Percentiles rank a stretch among this genome's conserved stretches.
Evolutionary conservation across 352 stramenopile genomes (phyloP).

Genomic region (Aphanomyces stellatus): DNA sequence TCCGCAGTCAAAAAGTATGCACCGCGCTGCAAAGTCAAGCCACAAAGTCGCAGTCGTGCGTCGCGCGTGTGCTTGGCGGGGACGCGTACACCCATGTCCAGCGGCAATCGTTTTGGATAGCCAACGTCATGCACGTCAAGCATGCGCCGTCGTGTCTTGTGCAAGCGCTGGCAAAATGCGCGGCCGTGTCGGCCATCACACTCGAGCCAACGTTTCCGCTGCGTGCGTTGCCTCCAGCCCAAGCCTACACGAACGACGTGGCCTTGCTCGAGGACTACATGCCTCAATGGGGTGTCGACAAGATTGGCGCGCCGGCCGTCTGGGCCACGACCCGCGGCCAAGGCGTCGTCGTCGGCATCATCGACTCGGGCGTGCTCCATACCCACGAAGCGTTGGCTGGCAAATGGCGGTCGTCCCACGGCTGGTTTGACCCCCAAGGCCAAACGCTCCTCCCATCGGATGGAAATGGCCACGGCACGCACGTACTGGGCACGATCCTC

Average conservation of each 20-base stretch:
- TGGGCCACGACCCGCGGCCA: constrained; percentile 31
- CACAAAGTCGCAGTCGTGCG: background rate
- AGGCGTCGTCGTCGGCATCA: constrained; percentile 32
- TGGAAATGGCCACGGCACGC: constrained; percentile 37
- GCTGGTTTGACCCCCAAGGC: constrained; percentile 33
- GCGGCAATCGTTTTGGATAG: background rate
- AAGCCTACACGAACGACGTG: background rate
- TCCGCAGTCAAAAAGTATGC: background rate
- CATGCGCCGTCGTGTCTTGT: background rate
- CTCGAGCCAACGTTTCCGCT: background rate
- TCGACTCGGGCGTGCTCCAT: constrained; percentile 34
- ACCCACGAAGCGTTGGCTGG: constrained; percentile 29
- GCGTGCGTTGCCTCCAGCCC: background rate
- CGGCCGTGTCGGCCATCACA: background rate
- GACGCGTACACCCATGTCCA: background rate
- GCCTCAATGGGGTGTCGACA: constrained; percentile 34
- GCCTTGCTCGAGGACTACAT: background rate
- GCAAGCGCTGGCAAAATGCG: background rate
- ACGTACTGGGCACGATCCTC: constrained; percentile 36
- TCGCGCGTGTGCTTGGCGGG: background rate
- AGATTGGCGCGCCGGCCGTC: constrained; percentile 28
- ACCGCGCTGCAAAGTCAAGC: background rate
- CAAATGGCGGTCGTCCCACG: constrained; percentile 30
- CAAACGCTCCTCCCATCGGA: constrained; percentile 31
- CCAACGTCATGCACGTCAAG: background rate